A percentile compares a stretch with the other conserved stretches of the same genome.
Conservation (phyloP, 495 filamentous ascomycete species). For the Neurospora tetraspora region DNA sequence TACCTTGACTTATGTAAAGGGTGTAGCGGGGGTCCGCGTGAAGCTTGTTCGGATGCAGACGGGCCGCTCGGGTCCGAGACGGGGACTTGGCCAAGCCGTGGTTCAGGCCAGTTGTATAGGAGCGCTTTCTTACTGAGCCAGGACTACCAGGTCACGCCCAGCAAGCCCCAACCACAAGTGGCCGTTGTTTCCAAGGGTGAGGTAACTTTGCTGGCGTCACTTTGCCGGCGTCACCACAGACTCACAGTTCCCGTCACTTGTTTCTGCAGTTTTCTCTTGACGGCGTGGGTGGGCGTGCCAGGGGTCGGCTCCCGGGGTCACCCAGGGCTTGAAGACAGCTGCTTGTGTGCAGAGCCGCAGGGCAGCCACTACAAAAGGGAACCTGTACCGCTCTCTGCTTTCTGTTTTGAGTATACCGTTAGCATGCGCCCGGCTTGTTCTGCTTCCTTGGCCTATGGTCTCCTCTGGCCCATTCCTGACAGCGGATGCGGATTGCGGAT, state of each 20-base stretch:
- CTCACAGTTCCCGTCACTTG: background rate
- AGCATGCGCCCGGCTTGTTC: background rate
- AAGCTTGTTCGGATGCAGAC: constrained; percentile 1
- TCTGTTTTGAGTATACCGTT: background rate
- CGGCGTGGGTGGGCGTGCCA: background rate
- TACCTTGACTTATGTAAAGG: background rate
- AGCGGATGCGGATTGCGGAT: background rate
- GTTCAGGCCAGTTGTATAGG: background rate
- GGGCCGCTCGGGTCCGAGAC: constrained; percentile 16
- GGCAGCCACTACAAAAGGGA: background rate
- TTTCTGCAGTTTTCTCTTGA: background rate
- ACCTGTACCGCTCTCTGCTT: background rate
- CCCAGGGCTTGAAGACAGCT: background rate
- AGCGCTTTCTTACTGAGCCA: background rate
- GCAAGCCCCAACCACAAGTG: background rate
- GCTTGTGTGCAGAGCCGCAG: background rate
- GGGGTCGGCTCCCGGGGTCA: background rate
- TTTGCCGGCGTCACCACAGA: background rate
- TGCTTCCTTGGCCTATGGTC: background rate
- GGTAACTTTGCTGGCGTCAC: background rate
- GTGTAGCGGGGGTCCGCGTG: background rate
- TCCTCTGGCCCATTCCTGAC: background rate
- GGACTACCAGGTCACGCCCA: background rate
- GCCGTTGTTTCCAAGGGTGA: background rate
- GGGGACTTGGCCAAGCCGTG: background rate